Percentiles rank a stretch among this genome's conserved stretches.
These are phyloP conservation scores for Saturnispora quitensis DNA, from an alignment of 805 yeast species.

Conservation along the genomic window DNA sequence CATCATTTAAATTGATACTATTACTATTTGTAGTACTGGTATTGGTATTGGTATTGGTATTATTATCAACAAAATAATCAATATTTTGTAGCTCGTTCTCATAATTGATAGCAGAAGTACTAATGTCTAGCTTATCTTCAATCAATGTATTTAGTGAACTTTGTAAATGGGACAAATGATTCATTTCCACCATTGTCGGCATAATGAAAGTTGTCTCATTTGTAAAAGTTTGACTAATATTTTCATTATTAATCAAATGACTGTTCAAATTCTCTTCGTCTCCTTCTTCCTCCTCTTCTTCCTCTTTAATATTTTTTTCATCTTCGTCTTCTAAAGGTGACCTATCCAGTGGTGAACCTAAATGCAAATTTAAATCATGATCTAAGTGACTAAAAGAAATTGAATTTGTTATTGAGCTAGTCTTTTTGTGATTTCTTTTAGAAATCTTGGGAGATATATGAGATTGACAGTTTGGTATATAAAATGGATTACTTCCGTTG, in stretches of 20 bases:
- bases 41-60: neutral
- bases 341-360: slow-evolving; percentile 13
- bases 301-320: neutral
- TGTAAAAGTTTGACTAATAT: neutral
- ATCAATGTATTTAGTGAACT: slow-evolving; percentile 8
- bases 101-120: slow-evolving; percentile 2
- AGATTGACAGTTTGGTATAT: slow-evolving; percentile 34
- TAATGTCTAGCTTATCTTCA: slow-evolving; percentile 5
- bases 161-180: slow-evolving; percentile 2
- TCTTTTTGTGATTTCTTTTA: slow-evolving; percentile 24
- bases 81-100: neutral
- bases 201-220: slow-evolving; percentile 1
- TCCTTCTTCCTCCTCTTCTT: neutral
- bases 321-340: slow-evolving; percentile 10
- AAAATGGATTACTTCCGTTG: slow-evolving; percentile 35
- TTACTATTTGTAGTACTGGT: neutral
- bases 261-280: neutral
- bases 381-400: slow-evolving; percentile 25
- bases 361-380: slow-evolving; percentile 24
- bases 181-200: slow-evolving; percentile 1
- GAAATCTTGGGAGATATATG: slow-evolving; percentile 33
- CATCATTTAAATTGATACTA: neutral
- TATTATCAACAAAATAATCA: slow-evolving; percentile 5
- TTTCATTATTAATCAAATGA: neutral
- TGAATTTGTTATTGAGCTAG: slow-evolving; percentile 25